These are phyloP conservation scores for Sophora flavescens DNA, from an alignment of 306 rosid genomes.

Conservation along the genomic window DNA sequence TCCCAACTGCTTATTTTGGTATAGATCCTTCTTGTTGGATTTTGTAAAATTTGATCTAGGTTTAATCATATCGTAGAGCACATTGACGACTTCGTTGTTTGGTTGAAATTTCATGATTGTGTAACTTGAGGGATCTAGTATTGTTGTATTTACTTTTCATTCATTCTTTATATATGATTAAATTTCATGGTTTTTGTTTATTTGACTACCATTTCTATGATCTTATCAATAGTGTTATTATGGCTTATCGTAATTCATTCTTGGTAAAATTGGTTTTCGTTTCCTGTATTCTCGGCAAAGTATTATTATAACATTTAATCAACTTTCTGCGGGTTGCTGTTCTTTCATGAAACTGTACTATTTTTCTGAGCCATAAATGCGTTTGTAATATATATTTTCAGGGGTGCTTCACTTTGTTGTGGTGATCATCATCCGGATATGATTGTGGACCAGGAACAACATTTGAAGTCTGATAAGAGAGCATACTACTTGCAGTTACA, in stretches of 20 bases:
- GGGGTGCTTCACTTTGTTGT: constrained; percentile 84
- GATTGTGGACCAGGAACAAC: constrained; percentile 63
- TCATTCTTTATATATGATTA: constrained; percentile 10
- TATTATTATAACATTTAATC: constrained; percentile 15
- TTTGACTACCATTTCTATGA: neutral
- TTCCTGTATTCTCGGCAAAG: constrained; percentile 13
- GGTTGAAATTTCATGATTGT: neutral
- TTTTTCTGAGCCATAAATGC: constrained; percentile 40
- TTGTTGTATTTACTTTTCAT: neutral
- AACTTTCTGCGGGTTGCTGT: constrained; percentile 16
- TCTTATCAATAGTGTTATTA: neutral
- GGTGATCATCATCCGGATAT: constrained; percentile 93
- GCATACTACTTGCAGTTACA: constrained; percentile 67
- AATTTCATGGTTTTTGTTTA: neutral
- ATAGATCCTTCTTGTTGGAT: neutral
- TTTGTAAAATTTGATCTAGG: constrained; percentile 16
- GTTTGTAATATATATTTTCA: constrained; percentile 57
- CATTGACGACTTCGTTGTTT: constrained; percentile 14
- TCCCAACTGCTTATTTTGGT: constrained; percentile 26
- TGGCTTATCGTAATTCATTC: neutral
- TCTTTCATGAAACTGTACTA: constrained; percentile 38
- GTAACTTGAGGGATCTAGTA: neutral
- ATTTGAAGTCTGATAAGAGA: constrained; percentile 65
- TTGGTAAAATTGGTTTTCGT: constrained; percentile 3
- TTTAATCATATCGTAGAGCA: constrained; percentile 29